Conservation (phyloP, 106 monocot genomes). For the Chionographis japonica region DNA sequence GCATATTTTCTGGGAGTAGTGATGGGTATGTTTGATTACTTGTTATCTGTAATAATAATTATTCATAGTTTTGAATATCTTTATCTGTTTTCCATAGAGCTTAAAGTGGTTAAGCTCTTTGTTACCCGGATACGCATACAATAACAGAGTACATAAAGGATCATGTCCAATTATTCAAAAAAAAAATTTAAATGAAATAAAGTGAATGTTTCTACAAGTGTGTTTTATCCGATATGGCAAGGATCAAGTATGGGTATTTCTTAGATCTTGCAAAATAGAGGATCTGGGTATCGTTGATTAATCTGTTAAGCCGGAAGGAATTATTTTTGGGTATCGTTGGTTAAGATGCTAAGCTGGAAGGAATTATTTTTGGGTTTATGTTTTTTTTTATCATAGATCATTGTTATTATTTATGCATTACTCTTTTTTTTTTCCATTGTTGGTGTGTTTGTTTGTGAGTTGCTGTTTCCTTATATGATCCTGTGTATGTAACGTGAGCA, state of each 20-base stretch:
- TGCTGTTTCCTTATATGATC: too few relatives aligned
- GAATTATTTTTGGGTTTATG: neutral
- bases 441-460: too few relatives aligned
- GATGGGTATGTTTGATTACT: conserved; percentile 68
- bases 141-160: too few relatives aligned
- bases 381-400: neutral
- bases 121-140: neutral
- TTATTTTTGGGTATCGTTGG: neutral
- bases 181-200: too few relatives aligned
- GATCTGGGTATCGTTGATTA: too few relatives aligned
- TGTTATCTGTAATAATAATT: neutral
- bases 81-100: neutral
- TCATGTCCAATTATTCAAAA: too few relatives aligned
- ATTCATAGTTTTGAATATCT: neutral
- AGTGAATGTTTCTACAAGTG: too few relatives aligned
- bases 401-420: neutral
- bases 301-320: too few relatives aligned
- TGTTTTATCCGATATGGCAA: too few relatives aligned
- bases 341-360: neutral
- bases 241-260: too few relatives aligned
- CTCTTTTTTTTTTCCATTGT: neutral
- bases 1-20: conserved; percentile 83
- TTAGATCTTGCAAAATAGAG: too few relatives aligned
- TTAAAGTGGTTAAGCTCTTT: neutral
- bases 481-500: too few relatives aligned